Evolutionary conservation across 331 rosid genomes (phyloP).

Genomic region (Pyracantha coccinea): DNA sequence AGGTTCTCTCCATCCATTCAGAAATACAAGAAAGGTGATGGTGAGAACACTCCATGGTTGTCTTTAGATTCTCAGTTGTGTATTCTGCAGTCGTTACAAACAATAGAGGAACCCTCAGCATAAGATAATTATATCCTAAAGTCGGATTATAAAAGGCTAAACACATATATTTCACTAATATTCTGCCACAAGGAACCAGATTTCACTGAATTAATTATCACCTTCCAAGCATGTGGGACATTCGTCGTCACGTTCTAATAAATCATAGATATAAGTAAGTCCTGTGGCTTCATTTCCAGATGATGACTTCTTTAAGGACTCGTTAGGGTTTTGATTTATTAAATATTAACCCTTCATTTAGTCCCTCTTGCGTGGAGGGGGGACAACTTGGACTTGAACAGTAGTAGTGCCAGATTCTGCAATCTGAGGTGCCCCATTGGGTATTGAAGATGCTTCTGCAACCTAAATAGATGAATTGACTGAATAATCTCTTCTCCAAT

Average conservation of each 20-base stretch:
- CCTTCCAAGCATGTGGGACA: constrained; percentile 43
- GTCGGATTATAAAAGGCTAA: too few relatives aligned
- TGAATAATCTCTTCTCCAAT: not conserved
- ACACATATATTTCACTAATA: too few relatives aligned
- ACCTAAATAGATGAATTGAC: not conserved
- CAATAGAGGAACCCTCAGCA: not conserved
- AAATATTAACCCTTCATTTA: too few relatives aligned
- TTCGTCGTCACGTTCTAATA: constrained; percentile 8
- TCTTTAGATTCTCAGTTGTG: constrained; percentile 26
- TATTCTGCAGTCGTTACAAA: constrained; percentile 19
- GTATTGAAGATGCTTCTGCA: not conserved
- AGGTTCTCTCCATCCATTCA: constrained; percentile 34
- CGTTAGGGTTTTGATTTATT: too few relatives aligned
- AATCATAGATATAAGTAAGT: not conserved
- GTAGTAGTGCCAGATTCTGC: not conserved
- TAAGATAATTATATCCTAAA: too few relatives aligned
- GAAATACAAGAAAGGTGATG: constrained; percentile 35
- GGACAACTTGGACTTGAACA: too few relatives aligned
- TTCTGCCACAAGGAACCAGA: not conserved
- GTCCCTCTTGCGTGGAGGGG: too few relatives aligned
- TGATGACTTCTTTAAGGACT: not conserved
- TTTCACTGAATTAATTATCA: not conserved
- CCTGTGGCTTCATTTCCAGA: not conserved
- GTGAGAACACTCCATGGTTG: constrained; percentile 19
- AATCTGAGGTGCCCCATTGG: not conserved